A percentile compares a stretch with the other conserved stretches of the same genome.
phyloP scores from a whole-genome alignment of 75 land plant genomes.

The Sequoia sempervirens region DNA sequence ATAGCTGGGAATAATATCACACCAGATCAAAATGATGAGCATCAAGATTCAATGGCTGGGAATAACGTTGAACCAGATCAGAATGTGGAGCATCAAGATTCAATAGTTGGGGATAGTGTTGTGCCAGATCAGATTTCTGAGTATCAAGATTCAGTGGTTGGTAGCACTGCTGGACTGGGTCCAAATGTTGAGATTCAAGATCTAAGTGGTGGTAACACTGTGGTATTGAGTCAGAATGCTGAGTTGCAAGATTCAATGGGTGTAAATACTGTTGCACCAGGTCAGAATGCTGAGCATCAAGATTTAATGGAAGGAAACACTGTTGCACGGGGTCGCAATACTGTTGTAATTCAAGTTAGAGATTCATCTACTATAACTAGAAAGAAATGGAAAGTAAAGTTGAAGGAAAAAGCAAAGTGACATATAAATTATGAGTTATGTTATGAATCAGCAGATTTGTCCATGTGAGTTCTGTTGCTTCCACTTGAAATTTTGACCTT shows the following conservation, averaged over 20 bases:
- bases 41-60: background rate
- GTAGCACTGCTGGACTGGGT: background rate
- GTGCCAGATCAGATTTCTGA: background rate
- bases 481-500: background rate
- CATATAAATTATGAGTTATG: background rate
- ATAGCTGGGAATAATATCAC: background rate
- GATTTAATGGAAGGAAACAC: background rate
- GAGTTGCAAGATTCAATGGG: background rate
- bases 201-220: background rate
- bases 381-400: conserved; percentile 3
- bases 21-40: background rate
- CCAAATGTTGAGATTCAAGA: background rate
- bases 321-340: background rate
- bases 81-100: background rate
- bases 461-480: background rate
- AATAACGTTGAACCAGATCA: background rate
- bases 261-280: background rate
- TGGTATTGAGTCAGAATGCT: background rate
- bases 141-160: background rate
- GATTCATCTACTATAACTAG: background rate
- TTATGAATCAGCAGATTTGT: background rate
- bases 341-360: background rate
- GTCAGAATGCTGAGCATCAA: conserved; percentile 1
- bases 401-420: background rate
- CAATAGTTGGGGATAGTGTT: background rate